Conservation (phyloP, 257 asterid species). For the Solanum okadae region DNA sequence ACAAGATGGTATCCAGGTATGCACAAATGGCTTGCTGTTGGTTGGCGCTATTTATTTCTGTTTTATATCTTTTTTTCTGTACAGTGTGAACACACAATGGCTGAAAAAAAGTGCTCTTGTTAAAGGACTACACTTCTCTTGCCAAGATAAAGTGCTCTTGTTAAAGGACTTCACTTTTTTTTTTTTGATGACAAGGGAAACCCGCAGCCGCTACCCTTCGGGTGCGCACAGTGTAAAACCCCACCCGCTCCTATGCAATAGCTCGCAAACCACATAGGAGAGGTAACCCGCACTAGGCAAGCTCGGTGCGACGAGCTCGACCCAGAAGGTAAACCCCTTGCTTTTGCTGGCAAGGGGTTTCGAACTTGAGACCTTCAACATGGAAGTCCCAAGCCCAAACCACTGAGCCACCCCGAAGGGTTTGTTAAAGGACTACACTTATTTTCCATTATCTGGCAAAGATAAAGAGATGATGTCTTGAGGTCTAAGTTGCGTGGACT, state of each 20-base stretch:
- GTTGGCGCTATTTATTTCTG: not conserved
- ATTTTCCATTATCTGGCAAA: not conserved
- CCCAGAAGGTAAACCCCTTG: too few relatives aligned
- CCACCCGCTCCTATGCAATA: too few relatives aligned
- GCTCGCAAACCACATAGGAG: too few relatives aligned
- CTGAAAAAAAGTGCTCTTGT: not conserved
- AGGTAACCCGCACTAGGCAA: too few relatives aligned
- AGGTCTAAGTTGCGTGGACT: not conserved
- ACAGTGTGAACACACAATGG: not conserved
- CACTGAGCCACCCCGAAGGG: too few relatives aligned
- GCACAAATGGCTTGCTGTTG: not conserved
- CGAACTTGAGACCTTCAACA: too few relatives aligned
- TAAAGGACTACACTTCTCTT: not conserved
- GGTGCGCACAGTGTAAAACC: too few relatives aligned
- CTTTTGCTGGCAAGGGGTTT: too few relatives aligned
- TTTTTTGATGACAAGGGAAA: too few relatives aligned
- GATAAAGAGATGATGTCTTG: not conserved
- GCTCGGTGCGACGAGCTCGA: too few relatives aligned
- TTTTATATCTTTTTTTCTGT: not conserved
- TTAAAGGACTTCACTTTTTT: not conserved
- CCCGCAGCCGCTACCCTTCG: too few relatives aligned
- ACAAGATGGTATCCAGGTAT: constrained; percentile 92
- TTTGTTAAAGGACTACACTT: not conserved
- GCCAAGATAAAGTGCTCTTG: not conserved
- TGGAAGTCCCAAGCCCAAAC: too few relatives aligned